phyloP scores from a whole-genome alignment of 805 yeast species.

The Clavispora fructus region DNA sequence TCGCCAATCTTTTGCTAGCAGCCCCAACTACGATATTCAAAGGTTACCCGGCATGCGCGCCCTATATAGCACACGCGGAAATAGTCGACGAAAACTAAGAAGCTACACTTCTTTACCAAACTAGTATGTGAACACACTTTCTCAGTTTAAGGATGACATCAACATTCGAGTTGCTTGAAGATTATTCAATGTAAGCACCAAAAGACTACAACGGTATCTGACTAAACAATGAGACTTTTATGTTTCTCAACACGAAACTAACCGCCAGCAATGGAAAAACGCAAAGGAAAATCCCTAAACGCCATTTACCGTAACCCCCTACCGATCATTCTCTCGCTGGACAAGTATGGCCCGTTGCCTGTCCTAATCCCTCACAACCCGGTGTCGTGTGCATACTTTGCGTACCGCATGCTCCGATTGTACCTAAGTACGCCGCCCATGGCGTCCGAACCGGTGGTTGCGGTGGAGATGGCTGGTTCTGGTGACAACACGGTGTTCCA shows the following conservation, averaged over 20 bases:
- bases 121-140: constrained; percentile 10
- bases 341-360: constrained; percentile 43
- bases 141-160: constrained; percentile 18
- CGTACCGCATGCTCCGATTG: constrained; percentile 25
- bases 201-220: constrained; percentile 99
- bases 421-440: constrained; percentile 24
- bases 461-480: constrained; percentile 16
- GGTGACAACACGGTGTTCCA: constrained; percentile 27
- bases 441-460: constrained; percentile 10
- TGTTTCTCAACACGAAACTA: constrained; percentile 7
- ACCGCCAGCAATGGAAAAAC: constrained; percentile 25
- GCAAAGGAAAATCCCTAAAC: constrained; percentile 25
- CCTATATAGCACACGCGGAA: constrained; percentile 1
- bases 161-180: constrained; percentile 24
- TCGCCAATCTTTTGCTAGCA: neutral
- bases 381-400: constrained; percentile 51
- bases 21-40: neutral
- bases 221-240: constrained; percentile 17
- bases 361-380: constrained; percentile 61
- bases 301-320: constrained; percentile 44
- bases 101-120: constrained; percentile 1
- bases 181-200: constrained; percentile 56
- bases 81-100: neutral
- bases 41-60: constrained; percentile 11
- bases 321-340: constrained; percentile 45